Conservation (phyloP, 495 filamentous ascomycete species). For the Thozetella sp. region DNA sequence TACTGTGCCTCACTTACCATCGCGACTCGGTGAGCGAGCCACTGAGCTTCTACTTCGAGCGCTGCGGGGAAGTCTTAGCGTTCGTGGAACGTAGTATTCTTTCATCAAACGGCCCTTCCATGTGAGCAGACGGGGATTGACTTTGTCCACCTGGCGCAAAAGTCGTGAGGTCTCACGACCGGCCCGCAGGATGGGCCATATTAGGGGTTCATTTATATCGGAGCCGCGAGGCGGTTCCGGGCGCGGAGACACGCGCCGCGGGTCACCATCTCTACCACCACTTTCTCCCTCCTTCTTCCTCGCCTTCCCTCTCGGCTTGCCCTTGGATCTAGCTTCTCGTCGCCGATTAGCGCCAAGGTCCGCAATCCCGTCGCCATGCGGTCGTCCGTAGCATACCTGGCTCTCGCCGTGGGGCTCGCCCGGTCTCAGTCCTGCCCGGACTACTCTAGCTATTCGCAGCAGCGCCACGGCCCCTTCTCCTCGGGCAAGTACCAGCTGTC, state of each 20-base stretch:
- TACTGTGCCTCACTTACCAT: not conserved
- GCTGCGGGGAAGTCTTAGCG: not conserved
- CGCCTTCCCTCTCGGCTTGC: too few species aligned
- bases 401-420: not conserved
- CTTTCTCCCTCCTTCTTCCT: too few species aligned
- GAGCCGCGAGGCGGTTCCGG: not conserved
- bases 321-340: too few species aligned
- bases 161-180: not conserved
- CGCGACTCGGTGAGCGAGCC: not conserved
- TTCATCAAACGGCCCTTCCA: not conserved
- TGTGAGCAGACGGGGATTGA: not conserved
- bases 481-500: slow-evolving; percentile 47
- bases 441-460: slow-evolving; percentile 49
- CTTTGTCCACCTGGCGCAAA: not conserved
- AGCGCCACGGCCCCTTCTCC: slow-evolving; percentile 45
- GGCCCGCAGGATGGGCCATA: not conserved
- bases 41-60: not conserved
- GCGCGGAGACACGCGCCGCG: too few species aligned
- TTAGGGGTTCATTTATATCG: not conserved
- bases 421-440: slow-evolving; percentile 43
- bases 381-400: not conserved
- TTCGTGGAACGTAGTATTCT: slow-evolving; percentile 5
- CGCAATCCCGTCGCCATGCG: slow-evolving; percentile 3
- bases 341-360: too few species aligned
- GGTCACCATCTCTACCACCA: too few species aligned